A percentile compares a stretch with the other conserved stretches of the same genome.
Evolutionary conservation across 768 basidiomycete species (phyloP).

Genomic region (Tulasnella sp.): DNA sequence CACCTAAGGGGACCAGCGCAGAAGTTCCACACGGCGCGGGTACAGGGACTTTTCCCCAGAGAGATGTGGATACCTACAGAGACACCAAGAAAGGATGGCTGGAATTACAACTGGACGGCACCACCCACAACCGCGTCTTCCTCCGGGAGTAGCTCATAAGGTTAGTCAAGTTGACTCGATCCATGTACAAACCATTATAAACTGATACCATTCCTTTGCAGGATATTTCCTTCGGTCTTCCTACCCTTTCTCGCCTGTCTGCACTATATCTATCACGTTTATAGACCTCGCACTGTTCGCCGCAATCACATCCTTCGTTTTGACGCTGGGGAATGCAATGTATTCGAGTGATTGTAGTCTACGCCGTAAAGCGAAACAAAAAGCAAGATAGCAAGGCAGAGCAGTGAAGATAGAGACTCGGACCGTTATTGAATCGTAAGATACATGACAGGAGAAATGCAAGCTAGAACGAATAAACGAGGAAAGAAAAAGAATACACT

Average conservation of each 20-base stretch:
- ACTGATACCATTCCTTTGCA: background rate
- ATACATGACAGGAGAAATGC: background rate
- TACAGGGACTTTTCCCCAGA: constrained; percentile 63
- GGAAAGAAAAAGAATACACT: background rate
- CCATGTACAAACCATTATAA: background rate
- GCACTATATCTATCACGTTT: background rate
- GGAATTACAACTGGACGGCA: constrained; percentile 81
- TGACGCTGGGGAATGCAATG: background rate
- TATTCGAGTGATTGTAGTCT: background rate
- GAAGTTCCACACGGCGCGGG: constrained; percentile 57
- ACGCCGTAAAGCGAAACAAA: background rate
- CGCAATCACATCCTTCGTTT: background rate
- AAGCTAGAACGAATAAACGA: background rate
- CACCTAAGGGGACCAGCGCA: constrained; percentile 56
- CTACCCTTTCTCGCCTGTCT: background rate
- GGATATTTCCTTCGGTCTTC: background rate
- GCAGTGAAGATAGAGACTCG: background rate
- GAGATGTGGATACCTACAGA: constrained; percentile 81
- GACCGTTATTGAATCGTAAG: background rate
- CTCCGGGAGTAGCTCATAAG: background rate
- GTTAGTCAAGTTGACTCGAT: background rate
- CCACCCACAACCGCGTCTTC: constrained; percentile 28
- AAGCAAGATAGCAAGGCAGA: background rate
- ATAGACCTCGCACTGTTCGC: background rate
- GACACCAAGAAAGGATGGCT: constrained; percentile 70